Evolutionary conservation across 139 green algal species (phyloP), one percentile per base, ranked within the genome.

Genomic region (Chlorella sp.): DNA sequence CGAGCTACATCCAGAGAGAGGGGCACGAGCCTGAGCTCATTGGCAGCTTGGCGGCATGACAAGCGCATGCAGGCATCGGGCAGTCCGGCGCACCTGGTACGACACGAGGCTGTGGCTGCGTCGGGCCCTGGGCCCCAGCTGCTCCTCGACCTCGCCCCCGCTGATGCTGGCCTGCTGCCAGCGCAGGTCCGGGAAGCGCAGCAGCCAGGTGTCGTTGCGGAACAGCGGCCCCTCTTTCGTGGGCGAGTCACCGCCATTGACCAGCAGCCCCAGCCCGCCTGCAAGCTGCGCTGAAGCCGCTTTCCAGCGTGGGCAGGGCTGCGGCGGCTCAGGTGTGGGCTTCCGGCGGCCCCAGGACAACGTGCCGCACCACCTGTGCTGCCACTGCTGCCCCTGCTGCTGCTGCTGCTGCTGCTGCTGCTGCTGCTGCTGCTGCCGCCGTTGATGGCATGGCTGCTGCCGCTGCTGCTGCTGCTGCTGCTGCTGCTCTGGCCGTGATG

Each of bases 231-330:
- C 48, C n/a, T 24, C 56, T 11, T 65, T 56, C 2, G 19, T 40
- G 38, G 54, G 16, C 4, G 82, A 65, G 8, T 70, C 77, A 8
- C 75, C 85, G 28, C 85, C 85, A 54, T 85, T 46, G 51, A 89
- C 62, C 36, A 89, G 40, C 76, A 78, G 40, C 54, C 85, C 79
- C 51, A 54, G 43, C 51, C 51, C 51, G 38, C 38, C 64, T 0
- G 7, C 43, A 6, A 82, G 17, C 1, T 64, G 51, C 34, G 34
- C 79, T 14, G 36, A 32, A 24, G 36, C 85, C 9, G 85, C 73
- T 62, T 86, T 80, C 85, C 85, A 89, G 19, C 85, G 64, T 0
- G 46, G 30, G 16, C 38, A 4, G 17, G 85, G 85, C 81, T 51
- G 65, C 32, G 46, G 51, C 67, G n/a, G n/a, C 3, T 22, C 24